phyloP scores from a whole-genome alignment of 768 basidiomycete species.

The Boletus fagicola region DNA sequence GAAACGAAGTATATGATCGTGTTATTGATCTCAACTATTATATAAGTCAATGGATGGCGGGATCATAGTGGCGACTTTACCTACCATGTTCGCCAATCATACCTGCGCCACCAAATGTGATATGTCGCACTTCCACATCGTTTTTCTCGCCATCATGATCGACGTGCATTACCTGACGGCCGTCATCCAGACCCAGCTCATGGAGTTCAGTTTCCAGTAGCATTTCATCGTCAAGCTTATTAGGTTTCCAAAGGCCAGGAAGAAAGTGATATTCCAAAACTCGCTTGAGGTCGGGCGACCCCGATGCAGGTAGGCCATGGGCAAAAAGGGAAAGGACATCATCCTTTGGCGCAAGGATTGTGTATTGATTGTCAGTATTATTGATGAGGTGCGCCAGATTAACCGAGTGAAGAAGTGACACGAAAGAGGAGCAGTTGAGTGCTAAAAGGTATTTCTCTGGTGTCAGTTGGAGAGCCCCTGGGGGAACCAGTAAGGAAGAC shows the following conservation, averaged over 20 bases:
- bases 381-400: constrained; percentile 71
- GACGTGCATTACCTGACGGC: constrained; percentile 68
- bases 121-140: constrained; percentile 45
- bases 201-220: constrained; percentile 77
- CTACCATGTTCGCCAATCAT: constrained; percentile 75
- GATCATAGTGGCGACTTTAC: constrained; percentile 24
- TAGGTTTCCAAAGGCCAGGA: constrained; percentile 70
- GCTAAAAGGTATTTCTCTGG: constrained; percentile 94
- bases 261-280: constrained; percentile 89
- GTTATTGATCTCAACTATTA: constrained; percentile 67
- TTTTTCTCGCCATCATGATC: constrained; percentile 51
- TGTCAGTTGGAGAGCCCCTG: constrained; percentile 73
- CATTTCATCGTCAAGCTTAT: constrained; percentile 69
- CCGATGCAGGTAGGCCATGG: constrained; percentile 56
- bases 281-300: constrained; percentile 67
- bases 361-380: constrained; percentile 65
- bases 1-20: constrained; percentile 89
- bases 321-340: constrained; percentile 69
- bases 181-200: constrained; percentile 66
- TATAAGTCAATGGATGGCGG: constrained; percentile 8
- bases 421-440: constrained; percentile 88
- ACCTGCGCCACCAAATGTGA: constrained; percentile 82
- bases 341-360: constrained; percentile 90
- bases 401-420: constrained; percentile 83
- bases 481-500: constrained; percentile 76